Percentiles rank a stretch among this genome's conserved stretches.
These are phyloP conservation scores for Penicillium olsonii DNA, from an alignment of 2,329 filamentous ascomycete species.

Conservation along the genomic window DNA sequence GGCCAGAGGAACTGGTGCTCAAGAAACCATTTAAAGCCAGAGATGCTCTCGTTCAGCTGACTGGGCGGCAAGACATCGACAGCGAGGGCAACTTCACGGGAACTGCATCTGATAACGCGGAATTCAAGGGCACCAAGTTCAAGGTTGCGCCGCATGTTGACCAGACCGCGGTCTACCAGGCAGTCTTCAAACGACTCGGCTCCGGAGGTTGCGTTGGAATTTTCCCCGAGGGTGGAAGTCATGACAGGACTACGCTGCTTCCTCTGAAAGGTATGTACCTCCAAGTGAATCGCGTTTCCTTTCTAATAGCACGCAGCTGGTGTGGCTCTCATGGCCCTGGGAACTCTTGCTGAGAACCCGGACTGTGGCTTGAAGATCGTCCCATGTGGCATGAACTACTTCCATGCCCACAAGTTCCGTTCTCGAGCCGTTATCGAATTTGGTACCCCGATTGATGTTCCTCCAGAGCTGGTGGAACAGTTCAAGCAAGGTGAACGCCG, in stretches of 20 bases:
- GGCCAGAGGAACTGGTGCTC: conserved; percentile 76
- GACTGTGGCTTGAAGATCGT: conserved; percentile 91
- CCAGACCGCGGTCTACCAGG: conserved; percentile 89
- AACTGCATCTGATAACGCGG: conserved; percentile 55
- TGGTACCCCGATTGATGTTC: conserved; percentile 83
- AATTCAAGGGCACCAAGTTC: conserved; percentile 77
- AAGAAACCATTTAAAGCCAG: conserved; percentile 85
- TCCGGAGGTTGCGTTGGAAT: conserved; percentile 90
- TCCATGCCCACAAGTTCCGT: conserved; percentile 97
- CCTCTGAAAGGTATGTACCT: conserved; percentile 69
- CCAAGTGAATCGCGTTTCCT: background rate
- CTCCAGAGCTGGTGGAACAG: conserved; percentile 76
- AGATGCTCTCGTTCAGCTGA: conserved; percentile 76
- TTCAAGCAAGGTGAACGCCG: conserved; percentile 82
- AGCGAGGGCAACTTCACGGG: conserved; percentile 64
- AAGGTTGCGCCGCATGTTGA: conserved; percentile 91
- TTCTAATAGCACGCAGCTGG: conserved; percentile 59
- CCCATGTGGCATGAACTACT: conserved; percentile 98
- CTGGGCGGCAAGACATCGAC: conserved; percentile 72
- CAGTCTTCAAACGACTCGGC: conserved; percentile 81
- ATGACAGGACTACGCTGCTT: conserved; percentile 87
- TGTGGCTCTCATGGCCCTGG: conserved; percentile 96
- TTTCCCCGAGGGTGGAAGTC: conserved; percentile 94
- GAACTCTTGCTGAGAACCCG: conserved; percentile 80
- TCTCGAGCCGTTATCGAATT: conserved; percentile 96